phyloP scores from a whole-genome alignment of 768 basidiomycete species.

The Suillus lakei region DNA sequence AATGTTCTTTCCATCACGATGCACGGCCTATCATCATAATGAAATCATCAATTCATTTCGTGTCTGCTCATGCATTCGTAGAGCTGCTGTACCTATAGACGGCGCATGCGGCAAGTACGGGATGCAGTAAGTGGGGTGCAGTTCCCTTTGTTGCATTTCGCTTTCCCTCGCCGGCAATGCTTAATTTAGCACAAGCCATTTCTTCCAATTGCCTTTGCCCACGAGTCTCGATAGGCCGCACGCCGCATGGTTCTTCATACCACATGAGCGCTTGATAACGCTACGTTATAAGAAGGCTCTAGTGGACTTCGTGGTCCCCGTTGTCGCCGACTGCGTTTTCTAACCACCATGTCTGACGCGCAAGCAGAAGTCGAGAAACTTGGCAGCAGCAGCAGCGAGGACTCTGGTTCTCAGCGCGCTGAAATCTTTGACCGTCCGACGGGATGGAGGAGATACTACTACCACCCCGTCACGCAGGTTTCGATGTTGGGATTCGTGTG shows the following conservation, averaged over 20 bases:
- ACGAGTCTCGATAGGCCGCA: constrained; percentile 79
- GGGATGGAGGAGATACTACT: constrained; percentile 59
- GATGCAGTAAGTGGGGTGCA: not conserved
- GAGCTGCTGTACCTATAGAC: not conserved
- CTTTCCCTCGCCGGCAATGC: constrained; percentile 61
- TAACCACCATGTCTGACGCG: constrained; percentile 25
- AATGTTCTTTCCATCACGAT: not conserved
- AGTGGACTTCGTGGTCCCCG: not conserved
- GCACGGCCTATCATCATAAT: not conserved
- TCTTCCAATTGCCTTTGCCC: constrained; percentile 54
- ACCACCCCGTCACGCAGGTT: constrained; percentile 50
- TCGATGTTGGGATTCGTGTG: constrained; percentile 65
- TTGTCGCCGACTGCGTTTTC: not conserved
- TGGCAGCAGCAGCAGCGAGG: constrained; percentile 33
- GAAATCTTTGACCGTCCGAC: constrained; percentile 50
- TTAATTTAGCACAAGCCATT: not conserved
- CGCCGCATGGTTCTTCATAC: constrained; percentile 43
- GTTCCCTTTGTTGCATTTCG: not conserved
- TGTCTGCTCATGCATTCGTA: not conserved
- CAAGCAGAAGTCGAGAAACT: constrained; percentile 22
- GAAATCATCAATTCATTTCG: not conserved
- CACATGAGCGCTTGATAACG: constrained; percentile 8
- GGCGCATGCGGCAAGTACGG: not conserved
- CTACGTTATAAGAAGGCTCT: constrained; percentile 5
- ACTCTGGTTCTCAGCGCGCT: constrained; percentile 29